Evolutionary conservation across 2,329 filamentous ascomycete genomes (phyloP), one percentile per base, ranked within the genome.

Genomic region (Ophiognomonia clavigignenti-juglandacearum): DNA sequence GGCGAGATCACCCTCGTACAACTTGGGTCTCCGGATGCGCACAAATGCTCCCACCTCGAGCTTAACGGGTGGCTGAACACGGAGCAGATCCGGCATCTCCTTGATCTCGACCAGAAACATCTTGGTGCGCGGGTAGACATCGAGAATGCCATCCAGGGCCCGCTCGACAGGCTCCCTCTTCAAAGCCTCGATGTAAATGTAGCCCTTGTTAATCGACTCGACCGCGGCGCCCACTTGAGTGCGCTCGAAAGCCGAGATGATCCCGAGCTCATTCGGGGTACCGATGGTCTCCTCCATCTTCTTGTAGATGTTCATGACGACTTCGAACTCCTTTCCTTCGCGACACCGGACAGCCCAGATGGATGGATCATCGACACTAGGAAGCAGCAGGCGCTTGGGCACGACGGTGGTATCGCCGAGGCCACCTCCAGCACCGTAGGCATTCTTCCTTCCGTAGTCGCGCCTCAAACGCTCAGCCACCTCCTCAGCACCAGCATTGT

Each of bases 281-380:
- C 81, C 82, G 40, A 79, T 68, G 32, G 86, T 80, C 61, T 97
- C 90, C 62, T 95, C 84, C 43, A 95, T 83, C 44, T 90, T 85
- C 69, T 91, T 95, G 71, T 89, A 88, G 56, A 98, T 86, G 23
- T 83, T 83, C 62, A 89, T 86, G 43, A 98, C 77, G 31, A 95
- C 85, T 61, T 98, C 93, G 52, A 86, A 82, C 69, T 98, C 93
- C 67, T 98, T 98, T 58, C 92, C 92, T 56, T 93, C 88, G 64
- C 93, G 93, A 69, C 90, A 96, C 59, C 87, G 84, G 53, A 96
- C 85, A 52, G 86, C 89, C 88, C 89, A 98, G 62, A 98, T 97
- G 59, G 88, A 90, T 1, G 93, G 93, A 64, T 98, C 93, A 53
- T 96, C 86, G 41, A 96, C 91, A 59, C 88, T 93, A 4, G 93